Evolutionary conservation across 768 basidiomycete genomes (phyloP), one percentile per base, ranked within the genome.

Genomic region (Agrocybe chaxingu): DNA sequence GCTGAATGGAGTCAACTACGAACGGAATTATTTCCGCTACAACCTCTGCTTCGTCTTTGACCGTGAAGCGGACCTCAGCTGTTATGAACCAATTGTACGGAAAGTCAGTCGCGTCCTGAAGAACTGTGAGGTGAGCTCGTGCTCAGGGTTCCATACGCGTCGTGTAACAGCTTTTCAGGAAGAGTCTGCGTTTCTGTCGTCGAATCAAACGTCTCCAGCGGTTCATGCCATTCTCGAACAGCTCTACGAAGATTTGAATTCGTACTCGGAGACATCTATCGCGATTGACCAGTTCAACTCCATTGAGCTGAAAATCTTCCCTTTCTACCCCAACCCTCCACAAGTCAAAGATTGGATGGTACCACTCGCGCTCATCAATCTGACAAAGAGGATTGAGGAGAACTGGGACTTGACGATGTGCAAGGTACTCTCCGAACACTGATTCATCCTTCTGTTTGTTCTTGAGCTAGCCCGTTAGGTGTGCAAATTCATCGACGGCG

Each of bases 11-110:
- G 24, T 5, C 24, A 80, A 75, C 56, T 97, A 98, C 63, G 75
- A 82, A 49, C 79, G 96, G 24, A 89, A 94, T 62, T 92, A 88
- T 66, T 95, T 97, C 67, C 79, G 87, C 55, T 98, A 90, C 70
- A 98, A 98, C 64, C 70, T 98, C 24, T 98, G 95, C 67, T 97
- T 98, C 66, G 96, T 98, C 3, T 99, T 99, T 66, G 89, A 93
- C 42, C 83, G 90, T 40, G 80, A 80, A 19, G 92, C 92, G 8
- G 94, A 97, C 66, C 72, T 98, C 47, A 93, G 92, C 62, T 95
- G 93, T 57, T 98, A 95, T 70, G 96, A 98, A 57, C 92, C 94
- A 3, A 82, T 99, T 44, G 92, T 98, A 7, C 82, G 96, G 45
- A 99, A 99, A 75, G 85, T 93, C 38, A 92, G 88, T 57, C 84